Percentiles rank a stretch among this genome's conserved stretches.
Evolutionary conservation across 2,329 filamentous ascomycete genomes (phyloP).

Genomic region (Ramularia endophylla): DNA sequence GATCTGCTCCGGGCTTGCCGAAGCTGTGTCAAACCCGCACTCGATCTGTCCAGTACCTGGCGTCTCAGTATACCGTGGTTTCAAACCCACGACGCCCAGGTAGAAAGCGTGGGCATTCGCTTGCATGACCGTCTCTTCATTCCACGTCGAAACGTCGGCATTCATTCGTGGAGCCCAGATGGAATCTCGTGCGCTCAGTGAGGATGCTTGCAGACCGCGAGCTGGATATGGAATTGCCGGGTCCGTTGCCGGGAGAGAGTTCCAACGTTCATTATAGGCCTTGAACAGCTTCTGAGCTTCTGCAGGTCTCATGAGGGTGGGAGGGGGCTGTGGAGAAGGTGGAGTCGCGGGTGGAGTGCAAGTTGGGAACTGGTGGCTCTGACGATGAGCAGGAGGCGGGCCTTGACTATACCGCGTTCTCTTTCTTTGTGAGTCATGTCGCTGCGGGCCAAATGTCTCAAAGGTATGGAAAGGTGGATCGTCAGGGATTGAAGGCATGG

Average conservation of each 20-base stretch:
- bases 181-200: conserved; percentile 20
- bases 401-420: conserved; percentile 12
- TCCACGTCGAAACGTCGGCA: conserved; percentile 23
- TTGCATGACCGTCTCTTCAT: conserved; percentile 27
- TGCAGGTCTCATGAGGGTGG: conserved; percentile 20
- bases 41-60: conserved; percentile 18
- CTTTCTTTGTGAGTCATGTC: conserved; percentile 7
- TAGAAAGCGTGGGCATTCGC: conserved; percentile 30
- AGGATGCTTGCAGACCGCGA: conserved; percentile 23
- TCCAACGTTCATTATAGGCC: conserved; percentile 27
- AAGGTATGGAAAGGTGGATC: conserved; percentile 3
- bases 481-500: conserved; percentile 8
- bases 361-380: conserved; percentile 5
- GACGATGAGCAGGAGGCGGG: conserved; percentile 2
- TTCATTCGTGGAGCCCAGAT: conserved; percentile 22
- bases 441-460: too few relatives aligned
- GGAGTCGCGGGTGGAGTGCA: conserved; percentile 5
- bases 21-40: conserved; percentile 21
- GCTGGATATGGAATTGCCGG: conserved; percentile 27
- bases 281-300: conserved; percentile 25
- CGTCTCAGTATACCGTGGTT: conserved; percentile 21
- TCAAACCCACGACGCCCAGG: conserved; percentile 21
- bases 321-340: conserved; percentile 16
- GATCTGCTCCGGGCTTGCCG: conserved; percentile 18
- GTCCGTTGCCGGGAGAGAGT: conserved; percentile 17